These are phyloP conservation scores for Tricholoma bakamatsutake DNA, from an alignment of 768 basidiomycete species.

Conservation along the genomic window DNA sequence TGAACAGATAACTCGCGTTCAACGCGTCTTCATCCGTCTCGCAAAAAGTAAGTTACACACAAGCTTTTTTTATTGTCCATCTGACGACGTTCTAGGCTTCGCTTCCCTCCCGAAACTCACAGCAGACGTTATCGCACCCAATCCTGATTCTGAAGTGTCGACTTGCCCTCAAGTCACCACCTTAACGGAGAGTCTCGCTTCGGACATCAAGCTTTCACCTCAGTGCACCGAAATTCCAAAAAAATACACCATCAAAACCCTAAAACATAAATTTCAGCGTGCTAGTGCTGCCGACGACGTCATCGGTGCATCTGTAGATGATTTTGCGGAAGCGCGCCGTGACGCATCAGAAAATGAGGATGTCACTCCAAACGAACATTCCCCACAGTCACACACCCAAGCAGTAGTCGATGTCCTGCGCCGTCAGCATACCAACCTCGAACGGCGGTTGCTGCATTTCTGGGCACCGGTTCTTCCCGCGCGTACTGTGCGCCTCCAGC, in stretches of 20 bases:
- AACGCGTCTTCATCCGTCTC: constrained; percentile 67
- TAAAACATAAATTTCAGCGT: constrained; percentile 47
- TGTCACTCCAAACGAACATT: neutral
- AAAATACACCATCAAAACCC: constrained; percentile 47
- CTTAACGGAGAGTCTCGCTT: constrained; percentile 48
- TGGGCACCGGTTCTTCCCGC: constrained; percentile 70
- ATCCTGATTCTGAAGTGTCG: constrained; percentile 11
- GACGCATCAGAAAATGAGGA: neutral
- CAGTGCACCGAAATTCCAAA: constrained; percentile 55
- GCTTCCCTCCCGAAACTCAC: constrained; percentile 64
- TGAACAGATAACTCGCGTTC: constrained; percentile 63
- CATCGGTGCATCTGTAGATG: neutral
- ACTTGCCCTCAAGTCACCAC: constrained; percentile 17
- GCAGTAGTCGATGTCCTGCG: constrained; percentile 30
- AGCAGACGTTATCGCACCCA: constrained; percentile 22
- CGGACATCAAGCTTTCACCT: constrained; percentile 46
- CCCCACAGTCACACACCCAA: constrained; percentile 6
- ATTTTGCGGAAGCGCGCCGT: neutral
- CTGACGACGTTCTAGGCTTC: constrained; percentile 43
- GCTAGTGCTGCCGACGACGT: constrained; percentile 15
- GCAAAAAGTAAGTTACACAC: constrained; percentile 54
- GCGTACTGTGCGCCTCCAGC: constrained; percentile 55
- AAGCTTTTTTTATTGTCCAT: neutral
- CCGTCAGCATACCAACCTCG: constrained; percentile 68
- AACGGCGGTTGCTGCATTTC: constrained; percentile 70